A percentile compares a stretch with the other conserved stretches of the same genome.
Conservation (phyloP, 768 basidiomycete species). For the Termitomyces eurrhizus region DNA sequence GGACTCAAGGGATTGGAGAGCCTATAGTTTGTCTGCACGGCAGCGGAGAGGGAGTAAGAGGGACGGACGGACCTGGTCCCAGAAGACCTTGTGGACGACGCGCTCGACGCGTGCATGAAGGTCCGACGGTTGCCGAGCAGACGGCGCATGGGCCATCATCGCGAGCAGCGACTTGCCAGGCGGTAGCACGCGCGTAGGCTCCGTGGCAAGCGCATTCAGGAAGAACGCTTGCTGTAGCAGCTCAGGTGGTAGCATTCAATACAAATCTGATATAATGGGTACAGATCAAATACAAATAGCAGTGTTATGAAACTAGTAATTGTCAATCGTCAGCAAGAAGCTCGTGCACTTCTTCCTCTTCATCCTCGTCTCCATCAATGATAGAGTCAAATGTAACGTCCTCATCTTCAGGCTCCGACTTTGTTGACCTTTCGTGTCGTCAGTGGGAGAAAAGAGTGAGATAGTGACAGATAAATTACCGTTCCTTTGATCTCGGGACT, state of each 20-base stretch:
- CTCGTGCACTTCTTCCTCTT: slow-evolving; percentile 51
- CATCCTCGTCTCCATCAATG: slow-evolving; percentile 45
- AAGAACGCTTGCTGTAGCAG: slow-evolving; percentile 60
- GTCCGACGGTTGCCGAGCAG: slow-evolving; percentile 2
- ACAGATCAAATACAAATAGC: slow-evolving; percentile 4
- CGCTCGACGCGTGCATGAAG: slow-evolving; percentile 42
- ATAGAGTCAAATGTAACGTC: slow-evolving; percentile 41
- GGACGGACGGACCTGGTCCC: slow-evolving; percentile 58
- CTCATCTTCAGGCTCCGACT: slow-evolving; percentile 31
- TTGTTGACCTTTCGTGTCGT: slow-evolving; percentile 12
- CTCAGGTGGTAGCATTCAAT: slow-evolving; percentile 42
- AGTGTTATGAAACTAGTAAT: not conserved
- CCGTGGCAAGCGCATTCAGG: slow-evolving; percentile 63
- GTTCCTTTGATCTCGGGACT: slow-evolving; percentile 10
- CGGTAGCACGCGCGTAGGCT: slow-evolving; percentile 58
- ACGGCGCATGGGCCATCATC: slow-evolving; percentile 35
- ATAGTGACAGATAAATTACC: slow-evolving; percentile 11
- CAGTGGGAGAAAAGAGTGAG: slow-evolving; percentile 6
- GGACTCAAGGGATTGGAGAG: slow-evolving; percentile 49
- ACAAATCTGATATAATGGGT: not conserved
- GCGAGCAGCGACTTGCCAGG: slow-evolving; percentile 71
- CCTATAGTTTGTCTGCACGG: slow-evolving; percentile 32
- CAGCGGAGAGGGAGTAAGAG: not conserved
- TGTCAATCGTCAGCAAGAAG: slow-evolving; percentile 31
- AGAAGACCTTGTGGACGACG: slow-evolving; percentile 65